Base-by-base conservation (phyloP, 1,284 basidiomycete genomes). In the Fomes fomentarius region DNA sequence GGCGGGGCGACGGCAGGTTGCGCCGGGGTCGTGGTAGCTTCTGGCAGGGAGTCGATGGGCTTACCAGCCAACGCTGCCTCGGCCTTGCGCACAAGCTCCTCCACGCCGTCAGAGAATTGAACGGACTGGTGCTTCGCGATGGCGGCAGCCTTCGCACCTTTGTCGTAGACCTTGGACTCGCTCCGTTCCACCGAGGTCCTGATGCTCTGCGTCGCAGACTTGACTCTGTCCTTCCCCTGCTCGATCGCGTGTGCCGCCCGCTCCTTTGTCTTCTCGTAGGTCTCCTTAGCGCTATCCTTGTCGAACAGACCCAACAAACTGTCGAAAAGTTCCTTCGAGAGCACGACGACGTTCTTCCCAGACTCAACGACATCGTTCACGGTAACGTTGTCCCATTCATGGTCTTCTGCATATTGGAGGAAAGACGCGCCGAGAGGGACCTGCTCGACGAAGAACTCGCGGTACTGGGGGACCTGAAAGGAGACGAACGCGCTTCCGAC, bases 371-470 rank as follows among this genome's bases (percentile, higher is more conserved):
- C 79, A 57, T 86, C 80, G 58, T 81, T 73, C 21, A 82, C 65
- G 21, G 89, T 84, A 44, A 90, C 73, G 3, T 80, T 83, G 62
- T 94, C 89, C 89, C 90, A 93, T 22, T 85, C 80, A 63, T 87
- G 76, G 41, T 84, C 79, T 69, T 96, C 92, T 7, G 89, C 89
- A 66, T 85, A 91, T 57, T 94, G 87, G 34, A 96, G 79, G 68
- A 96, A 79, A 21, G 78, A 67, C 63, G 90, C 82, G 39, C 88
- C 95, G 26, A 88, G 74, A 3, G 93, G 94, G 44, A 94, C 85
- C 56, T 83, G 77, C 65, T 91, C 86, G 57, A 85, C 79, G 76
- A 95, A 95, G 67, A 94, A 80, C 65, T 93, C 86, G 69, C 88
- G 85, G 76, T 92, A 93, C 5, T 76, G 71, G 61, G 85, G 84